Evolutionary conservation across 345 rosid genomes (phyloP).

Genomic region (Salix exigua): DNA sequence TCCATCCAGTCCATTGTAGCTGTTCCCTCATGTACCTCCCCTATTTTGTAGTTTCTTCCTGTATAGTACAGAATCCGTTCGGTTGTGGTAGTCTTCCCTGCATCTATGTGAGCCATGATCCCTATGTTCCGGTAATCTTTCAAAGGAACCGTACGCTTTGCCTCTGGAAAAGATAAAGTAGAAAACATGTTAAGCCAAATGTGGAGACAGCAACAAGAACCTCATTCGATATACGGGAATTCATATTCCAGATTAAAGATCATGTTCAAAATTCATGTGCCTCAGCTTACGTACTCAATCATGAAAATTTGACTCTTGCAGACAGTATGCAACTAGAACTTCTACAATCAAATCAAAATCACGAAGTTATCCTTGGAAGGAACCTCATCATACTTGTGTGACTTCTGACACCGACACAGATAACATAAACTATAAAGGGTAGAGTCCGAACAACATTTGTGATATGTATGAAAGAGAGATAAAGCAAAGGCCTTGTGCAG

Average conservation of each 20-base stretch:
- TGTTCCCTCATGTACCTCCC: conserved; percentile 96
- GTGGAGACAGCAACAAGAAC: conserved; percentile 4
- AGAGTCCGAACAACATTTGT: not conserved
- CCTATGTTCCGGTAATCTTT: conserved; percentile 89
- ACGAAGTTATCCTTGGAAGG: not conserved
- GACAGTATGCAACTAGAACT: not conserved
- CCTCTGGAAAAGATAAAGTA: conserved; percentile 34
- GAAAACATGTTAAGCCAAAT: conserved; percentile 6
- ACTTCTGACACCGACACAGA: not conserved
- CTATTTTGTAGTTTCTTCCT: conserved; percentile 94
- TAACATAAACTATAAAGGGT: not conserved
- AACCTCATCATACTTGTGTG: not conserved
- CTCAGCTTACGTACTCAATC: not conserved
- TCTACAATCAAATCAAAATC: not conserved
- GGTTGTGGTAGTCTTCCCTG: conserved; percentile 95
- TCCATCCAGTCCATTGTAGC: conserved; percentile 99
- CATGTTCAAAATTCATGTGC: not conserved
- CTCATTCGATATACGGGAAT: not conserved
- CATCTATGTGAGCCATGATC: conserved; percentile 99
- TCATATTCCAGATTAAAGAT: not conserved
- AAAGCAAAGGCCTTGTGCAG: not conserved
- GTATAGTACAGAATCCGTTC: conserved; percentile 85
- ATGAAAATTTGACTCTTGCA: not conserved
- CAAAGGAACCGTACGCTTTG: conserved; percentile 65
- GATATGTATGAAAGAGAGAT: not conserved